These are phyloP conservation scores for Agapanthus africanus DNA, from an alignment of 106 monocot species.

Conservation along the genomic window DNA sequence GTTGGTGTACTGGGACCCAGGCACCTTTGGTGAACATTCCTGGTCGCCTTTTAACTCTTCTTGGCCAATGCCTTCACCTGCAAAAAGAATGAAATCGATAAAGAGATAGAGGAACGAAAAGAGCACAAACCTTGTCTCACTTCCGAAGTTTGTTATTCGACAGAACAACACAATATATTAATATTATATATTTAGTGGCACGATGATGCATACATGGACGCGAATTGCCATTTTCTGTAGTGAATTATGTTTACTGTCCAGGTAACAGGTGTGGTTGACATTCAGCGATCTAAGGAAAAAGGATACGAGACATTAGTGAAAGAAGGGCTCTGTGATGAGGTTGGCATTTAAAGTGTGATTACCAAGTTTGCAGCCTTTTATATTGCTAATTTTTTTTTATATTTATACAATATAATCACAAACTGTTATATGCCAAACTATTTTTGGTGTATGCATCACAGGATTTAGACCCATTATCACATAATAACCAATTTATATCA, in stretches of 20 bases:
- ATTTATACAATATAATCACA: background rate
- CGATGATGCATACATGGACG: background rate
- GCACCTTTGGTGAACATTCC: background rate
- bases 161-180: background rate
- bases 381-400: background rate
- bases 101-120: background rate
- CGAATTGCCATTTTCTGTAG: background rate
- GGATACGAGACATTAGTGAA: constrained; percentile 93
- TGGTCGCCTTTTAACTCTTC: background rate
- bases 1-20: background rate
- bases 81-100: background rate
- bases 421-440: background rate
- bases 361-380: too few relatives aligned
- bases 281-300: constrained; percentile 69
- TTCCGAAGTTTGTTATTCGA: background rate
- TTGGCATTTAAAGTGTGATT: too few relatives aligned
- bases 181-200: background rate
- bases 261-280: constrained; percentile 84
- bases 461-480: background rate
- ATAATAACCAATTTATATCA: background rate
- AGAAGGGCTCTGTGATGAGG: constrained; percentile 94
- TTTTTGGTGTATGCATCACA: background rate
- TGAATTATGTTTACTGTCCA: constrained; percentile 18
- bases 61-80: background rate
- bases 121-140: background rate